Percentiles rank a stretch among this genome's conserved stretches.
These are phyloP conservation scores for Vitis labrusca DNA, from an alignment of 164 flowering plant species.

Conservation along the genomic window DNA sequence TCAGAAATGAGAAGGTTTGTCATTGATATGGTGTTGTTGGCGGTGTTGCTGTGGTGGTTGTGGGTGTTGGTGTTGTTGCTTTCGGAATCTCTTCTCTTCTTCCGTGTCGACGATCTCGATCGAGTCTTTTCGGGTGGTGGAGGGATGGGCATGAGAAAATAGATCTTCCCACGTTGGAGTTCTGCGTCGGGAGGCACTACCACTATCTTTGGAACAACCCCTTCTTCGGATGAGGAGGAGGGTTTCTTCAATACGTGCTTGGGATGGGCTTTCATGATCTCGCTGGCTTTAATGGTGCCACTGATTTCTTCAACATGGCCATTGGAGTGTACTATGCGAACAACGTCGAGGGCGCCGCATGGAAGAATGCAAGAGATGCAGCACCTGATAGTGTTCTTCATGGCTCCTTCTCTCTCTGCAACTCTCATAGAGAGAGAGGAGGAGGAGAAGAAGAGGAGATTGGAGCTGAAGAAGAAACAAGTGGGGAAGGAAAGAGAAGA, in stretches of 20 bases:
- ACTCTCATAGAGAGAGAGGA: slow-evolving; percentile 4
- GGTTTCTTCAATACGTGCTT: slow-evolving; percentile 82
- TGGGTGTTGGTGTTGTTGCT: neutral
- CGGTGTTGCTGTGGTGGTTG: slow-evolving; percentile 1
- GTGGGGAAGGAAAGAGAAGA: slow-evolving; percentile 6
- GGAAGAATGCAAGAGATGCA: slow-evolving; percentile 95
- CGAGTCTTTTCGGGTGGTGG: slow-evolving; percentile 24
- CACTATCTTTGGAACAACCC: slow-evolving; percentile 46
- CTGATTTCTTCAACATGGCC: slow-evolving; percentile 84
- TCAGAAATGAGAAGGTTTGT: slow-evolving; percentile 53
- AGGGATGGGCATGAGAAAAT: slow-evolving; percentile 75
- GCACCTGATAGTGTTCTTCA: slow-evolving; percentile 76
- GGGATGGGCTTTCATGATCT: slow-evolving; percentile 79
- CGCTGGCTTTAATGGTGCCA: slow-evolving; percentile 58
- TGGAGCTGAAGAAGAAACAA: slow-evolving; percentile 1
- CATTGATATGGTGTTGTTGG: slow-evolving; percentile 5
- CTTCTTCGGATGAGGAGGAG: slow-evolving; percentile 42
- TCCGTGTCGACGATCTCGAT: slow-evolving; percentile 28
- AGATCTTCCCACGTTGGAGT: slow-evolving; percentile 89
- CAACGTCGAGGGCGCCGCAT: slow-evolving; percentile 86
- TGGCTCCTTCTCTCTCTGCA: slow-evolving; percentile 25
- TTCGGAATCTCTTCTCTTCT: slow-evolving; percentile 21
- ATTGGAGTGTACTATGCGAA: slow-evolving; percentile 72
- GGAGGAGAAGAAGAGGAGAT: neutral
- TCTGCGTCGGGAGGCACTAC: slow-evolving; percentile 81